Base-by-base conservation (phyloP, 2,329 filamentous ascomycete genomes). In the Ophiostoma australiae region DNA sequence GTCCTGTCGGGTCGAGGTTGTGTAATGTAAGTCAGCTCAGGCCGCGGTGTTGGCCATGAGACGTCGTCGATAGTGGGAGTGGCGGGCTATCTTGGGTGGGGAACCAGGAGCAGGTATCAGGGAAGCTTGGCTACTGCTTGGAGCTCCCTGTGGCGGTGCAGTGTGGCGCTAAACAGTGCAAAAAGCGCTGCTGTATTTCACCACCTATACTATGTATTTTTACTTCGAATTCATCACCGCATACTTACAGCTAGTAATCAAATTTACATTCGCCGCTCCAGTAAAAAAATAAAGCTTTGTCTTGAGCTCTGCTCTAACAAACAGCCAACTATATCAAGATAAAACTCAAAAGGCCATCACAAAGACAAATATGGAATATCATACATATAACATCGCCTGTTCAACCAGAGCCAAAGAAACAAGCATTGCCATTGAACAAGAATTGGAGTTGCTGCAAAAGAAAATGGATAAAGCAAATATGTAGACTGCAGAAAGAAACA, bases 41-140 rank as follows among this genome's bases (percentile, higher is more conserved):
- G 11, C 33, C 15, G 33, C 31, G 33, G 5, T 31, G 61, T 20
- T 35, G 27, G 17, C 6, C 61, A 66, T 77, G 82, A 77, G 48
- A 55, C 23, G 58, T 44, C 23, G 66, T 67, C n/a, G 33, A 66
- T 67, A 33, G 63, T n/a, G 61, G 61, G 63, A 31, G 63, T 66
- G 66, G 39, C 39, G 66, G 65, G 66, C 66, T 66, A 41, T 66
- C 63, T 66, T 39, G 2, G 35, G 63, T 66, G 63, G 63, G 63
- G 63, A 66, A 66, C n/a, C 52, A 58, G 52, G 23, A 61, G 55
- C 58, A 65, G 31, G 58, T 31, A 63, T 31, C 58, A 37, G 20
- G 20, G 37, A 23, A 27, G 66, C 66, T 67, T 67, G 65, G 35
- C 37, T 23, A 13, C n/a, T 58, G 52, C n/a, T 27, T 67, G 13